Evolutionary conservation across 1,139 yeast species (phyloP).

Genomic region (Yamadazyma dendronema): DNA sequence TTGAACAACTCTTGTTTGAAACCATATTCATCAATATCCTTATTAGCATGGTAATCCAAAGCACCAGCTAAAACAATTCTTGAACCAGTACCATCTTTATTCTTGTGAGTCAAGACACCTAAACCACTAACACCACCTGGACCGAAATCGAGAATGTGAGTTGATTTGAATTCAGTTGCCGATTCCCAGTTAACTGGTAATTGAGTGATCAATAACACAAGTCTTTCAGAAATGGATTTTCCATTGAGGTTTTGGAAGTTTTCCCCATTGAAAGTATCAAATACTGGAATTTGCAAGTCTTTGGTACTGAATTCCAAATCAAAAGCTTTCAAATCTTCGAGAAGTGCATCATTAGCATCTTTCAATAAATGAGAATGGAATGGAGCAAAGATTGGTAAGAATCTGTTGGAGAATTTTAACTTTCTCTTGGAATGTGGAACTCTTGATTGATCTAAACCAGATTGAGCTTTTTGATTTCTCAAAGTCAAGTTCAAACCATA

Average conservation of each 20-base stretch:
- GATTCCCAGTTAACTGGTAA: slow-evolving; percentile 93
- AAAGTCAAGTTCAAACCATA: slow-evolving; percentile 91
- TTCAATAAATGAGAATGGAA: slow-evolving; percentile 89
- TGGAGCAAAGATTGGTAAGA: slow-evolving; percentile 93
- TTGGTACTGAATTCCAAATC: slow-evolving; percentile 53
- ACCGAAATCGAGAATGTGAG: slow-evolving; percentile 94
- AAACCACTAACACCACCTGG: slow-evolving; percentile 98
- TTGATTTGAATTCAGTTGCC: slow-evolving; percentile 76
- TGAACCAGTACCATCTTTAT: slow-evolving; percentile 98
- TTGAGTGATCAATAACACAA: slow-evolving; percentile 80
- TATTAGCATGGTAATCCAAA: slow-evolving; percentile 50
- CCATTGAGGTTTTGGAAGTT: slow-evolving; percentile 56
- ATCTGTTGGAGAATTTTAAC: slow-evolving; percentile 86
- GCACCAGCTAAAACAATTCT: slow-evolving; percentile 93
- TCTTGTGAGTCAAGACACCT: slow-evolving; percentile 93
- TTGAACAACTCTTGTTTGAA: slow-evolving; percentile 94
- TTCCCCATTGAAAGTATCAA: slow-evolving; percentile 82
- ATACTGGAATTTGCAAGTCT: slow-evolving; percentile 79
- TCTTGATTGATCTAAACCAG: slow-evolving; percentile 93
- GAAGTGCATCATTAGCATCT: slow-evolving; percentile 66
- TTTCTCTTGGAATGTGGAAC: slow-evolving; percentile 92
- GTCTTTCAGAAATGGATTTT: slow-evolving; percentile 53
- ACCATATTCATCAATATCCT: slow-evolving; percentile 79
- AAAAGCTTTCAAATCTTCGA: slow-evolving; percentile 58
- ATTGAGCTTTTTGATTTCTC: slow-evolving; percentile 91